Evolutionary conservation across 2,329 filamentous ascomycete genomes (phyloP), one percentile per base, ranked within the genome.

Genomic region (Aspergillus viridinutans): DNA sequence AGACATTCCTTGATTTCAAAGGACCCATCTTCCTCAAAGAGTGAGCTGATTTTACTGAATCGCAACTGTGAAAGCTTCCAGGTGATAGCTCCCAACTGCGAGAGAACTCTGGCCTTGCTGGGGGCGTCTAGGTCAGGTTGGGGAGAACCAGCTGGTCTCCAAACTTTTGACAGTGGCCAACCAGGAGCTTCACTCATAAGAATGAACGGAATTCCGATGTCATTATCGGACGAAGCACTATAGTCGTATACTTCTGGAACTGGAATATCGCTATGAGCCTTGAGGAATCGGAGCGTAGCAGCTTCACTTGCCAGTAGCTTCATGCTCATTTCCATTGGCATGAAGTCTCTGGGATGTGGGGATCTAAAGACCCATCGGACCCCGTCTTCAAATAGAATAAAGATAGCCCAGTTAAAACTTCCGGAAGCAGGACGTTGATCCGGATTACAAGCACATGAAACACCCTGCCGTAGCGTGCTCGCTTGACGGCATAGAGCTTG

Each of bases 121-220:
- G 35, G 12, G 3, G 32, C 38, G 6, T 55, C 54, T 50, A 62
- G 45, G 20, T 54, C 28, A 49, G 53, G 55, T 58, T 57, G n/a
- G n/a, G n/a, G 47, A 49, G 56, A 58, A n/a, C 50, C 45, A 8
- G 50, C 48, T 52, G 58, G 10, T 48, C 51, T 59, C 67, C 64
- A 71, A 50, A 60, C 35, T 21, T 57, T 63, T 56, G 52, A 59
- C 12, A 73, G 60, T 35, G 66, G 66, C 56, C 51, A 53, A 8
- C 70, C 70, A 50, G 61, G 50, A 29, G 70, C 70, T 61, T 71
- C 64, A 60, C 66, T 71, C 66, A 72, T 71, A 20, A 73, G 54
- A 38, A 74, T 72, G 52, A 65, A 72, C 20, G 70, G 70, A 35
- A 72, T 54, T 2, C 66, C 67, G 25, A 71, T 64, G 6, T 66